These are phyloP conservation scores for Cyberlindnera veronae DNA, from an alignment of 805 yeast genomes.

Conservation along the genomic window DNA sequence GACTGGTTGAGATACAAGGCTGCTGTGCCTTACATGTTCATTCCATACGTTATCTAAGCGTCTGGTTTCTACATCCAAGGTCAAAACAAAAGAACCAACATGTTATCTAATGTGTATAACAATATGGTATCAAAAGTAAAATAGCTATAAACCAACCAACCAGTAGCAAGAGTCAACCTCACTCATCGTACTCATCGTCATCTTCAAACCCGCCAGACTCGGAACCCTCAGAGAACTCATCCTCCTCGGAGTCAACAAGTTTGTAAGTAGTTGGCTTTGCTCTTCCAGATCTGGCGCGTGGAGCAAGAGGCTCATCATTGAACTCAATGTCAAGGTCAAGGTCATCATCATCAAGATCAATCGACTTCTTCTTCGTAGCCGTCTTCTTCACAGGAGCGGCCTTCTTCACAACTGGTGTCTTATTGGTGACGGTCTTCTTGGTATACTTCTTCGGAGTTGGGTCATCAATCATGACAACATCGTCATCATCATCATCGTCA, in stretches of 20 bases:
- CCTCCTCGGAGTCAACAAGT: constrained; percentile 11
- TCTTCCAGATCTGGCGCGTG: constrained; percentile 22
- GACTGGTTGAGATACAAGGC: constrained; percentile 89
- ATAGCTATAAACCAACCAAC: not conserved
- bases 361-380: constrained; percentile 1
- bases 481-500: constrained; percentile 11
- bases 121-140: not conserved
- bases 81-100: not conserved
- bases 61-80: not conserved
- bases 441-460: constrained; percentile 12
- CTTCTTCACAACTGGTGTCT: constrained; percentile 5
- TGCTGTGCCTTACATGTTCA: constrained; percentile 87
- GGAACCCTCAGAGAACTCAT: constrained; percentile 10
- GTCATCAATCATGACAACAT: constrained; percentile 3
- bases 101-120: not conserved
- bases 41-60: constrained; percentile 75
- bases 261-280: constrained; percentile 14
- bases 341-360: constrained; percentile 13
- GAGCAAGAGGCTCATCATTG: constrained; percentile 8
- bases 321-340: constrained; percentile 11
- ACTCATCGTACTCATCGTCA: constrained; percentile 18
- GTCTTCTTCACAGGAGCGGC: constrained; percentile 4
- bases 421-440: constrained; percentile 4
- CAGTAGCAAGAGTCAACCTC: not conserved
- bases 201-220: constrained; percentile 6